Percentiles rank a stretch among this genome's conserved stretches.
phyloP scores from a whole-genome alignment of 2,329 filamentous ascomycete species.

The Sporothrix euskadiensis region DNA sequence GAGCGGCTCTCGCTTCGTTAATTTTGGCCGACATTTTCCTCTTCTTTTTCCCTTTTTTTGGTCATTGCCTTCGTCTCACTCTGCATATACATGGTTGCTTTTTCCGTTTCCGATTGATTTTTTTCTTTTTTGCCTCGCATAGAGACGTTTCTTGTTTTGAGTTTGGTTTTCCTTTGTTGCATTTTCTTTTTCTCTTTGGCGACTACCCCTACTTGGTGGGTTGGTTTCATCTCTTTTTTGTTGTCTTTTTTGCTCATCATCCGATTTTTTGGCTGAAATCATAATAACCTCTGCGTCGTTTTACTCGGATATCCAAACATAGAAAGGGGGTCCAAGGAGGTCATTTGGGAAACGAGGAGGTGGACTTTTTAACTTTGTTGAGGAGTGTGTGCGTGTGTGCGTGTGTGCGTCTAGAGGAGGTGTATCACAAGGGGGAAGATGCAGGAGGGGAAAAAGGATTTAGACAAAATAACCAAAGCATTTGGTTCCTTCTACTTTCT shows the following conservation, averaged over 20 bases:
- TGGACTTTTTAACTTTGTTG: no score
- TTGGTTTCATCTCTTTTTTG: slow-evolving; percentile 22
- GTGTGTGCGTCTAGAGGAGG: background rate
- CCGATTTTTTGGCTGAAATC: background rate
- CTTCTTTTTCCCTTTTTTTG: background rate
- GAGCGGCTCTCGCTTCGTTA: background rate
- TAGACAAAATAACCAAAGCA: slow-evolving; percentile 13
- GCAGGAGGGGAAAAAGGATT: background rate
- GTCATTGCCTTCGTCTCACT: background rate
- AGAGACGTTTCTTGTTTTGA: background rate
- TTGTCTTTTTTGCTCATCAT: slow-evolving; percentile 16
- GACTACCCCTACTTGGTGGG: background rate
- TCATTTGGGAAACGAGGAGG: background rate
- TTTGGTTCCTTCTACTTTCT: background rate
- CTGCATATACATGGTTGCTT: slow-evolving; percentile 17
- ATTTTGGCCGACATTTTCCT: background rate
- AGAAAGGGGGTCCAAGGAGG: background rate
- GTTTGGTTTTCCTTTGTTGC: background rate
- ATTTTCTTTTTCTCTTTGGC: background rate
- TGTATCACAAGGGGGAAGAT: background rate
- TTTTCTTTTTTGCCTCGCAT: slow-evolving; percentile 1
- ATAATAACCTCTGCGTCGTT: slow-evolving; percentile 11
- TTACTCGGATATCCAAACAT: slow-evolving; percentile 15
- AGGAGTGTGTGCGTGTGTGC: background rate
- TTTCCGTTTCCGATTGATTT: background rate